Percentiles rank a stretch among this genome's conserved stretches.
Evolutionary conservation across 768 basidiomycete genomes (phyloP).

Genomic region (Suillus sp.): DNA sequence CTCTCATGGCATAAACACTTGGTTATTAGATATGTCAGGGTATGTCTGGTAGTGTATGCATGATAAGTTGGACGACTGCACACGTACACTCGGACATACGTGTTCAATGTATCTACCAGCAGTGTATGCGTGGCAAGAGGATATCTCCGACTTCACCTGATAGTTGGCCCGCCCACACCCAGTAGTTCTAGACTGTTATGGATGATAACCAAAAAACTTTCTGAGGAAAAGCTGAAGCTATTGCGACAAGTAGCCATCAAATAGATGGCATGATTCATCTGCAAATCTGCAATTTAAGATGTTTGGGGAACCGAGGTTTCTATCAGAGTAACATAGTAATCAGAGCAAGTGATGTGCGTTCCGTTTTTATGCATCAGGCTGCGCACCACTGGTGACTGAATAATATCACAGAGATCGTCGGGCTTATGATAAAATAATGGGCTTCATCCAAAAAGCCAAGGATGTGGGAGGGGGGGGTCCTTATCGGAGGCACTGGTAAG

Average conservation of each 20-base stretch:
- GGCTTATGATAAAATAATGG: slow-evolving; percentile 86
- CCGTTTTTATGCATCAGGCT: background rate
- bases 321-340: too few relatives aligned
- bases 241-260: too few relatives aligned
- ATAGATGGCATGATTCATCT: too few relatives aligned
- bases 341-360: slow-evolving; percentile 55
- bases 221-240: too few relatives aligned
- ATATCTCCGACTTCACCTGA: background rate
- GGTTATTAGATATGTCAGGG: background rate
- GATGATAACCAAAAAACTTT: too few relatives aligned
- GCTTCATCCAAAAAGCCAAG: slow-evolving; percentile 86
- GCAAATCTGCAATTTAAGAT: too few relatives aligned
- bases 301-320: too few relatives aligned
- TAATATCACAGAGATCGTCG: slow-evolving; percentile 59
- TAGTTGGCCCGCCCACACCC: too few relatives aligned
- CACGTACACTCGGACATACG: background rate
- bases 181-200: too few relatives aligned
- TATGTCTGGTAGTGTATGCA: background rate
- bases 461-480: slow-evolving; percentile 85
- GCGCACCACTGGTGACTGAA: background rate
- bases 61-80: background rate
- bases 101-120: background rate
- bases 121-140: background rate
- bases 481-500: slow-evolving; percentile 81
- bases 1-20: slow-evolving; percentile 63